Evolutionary conservation across 495 filamentous ascomycete species (phyloP), one percentile per base, ranked within the genome.

Genomic region (Gamarada debralockiae): DNA sequence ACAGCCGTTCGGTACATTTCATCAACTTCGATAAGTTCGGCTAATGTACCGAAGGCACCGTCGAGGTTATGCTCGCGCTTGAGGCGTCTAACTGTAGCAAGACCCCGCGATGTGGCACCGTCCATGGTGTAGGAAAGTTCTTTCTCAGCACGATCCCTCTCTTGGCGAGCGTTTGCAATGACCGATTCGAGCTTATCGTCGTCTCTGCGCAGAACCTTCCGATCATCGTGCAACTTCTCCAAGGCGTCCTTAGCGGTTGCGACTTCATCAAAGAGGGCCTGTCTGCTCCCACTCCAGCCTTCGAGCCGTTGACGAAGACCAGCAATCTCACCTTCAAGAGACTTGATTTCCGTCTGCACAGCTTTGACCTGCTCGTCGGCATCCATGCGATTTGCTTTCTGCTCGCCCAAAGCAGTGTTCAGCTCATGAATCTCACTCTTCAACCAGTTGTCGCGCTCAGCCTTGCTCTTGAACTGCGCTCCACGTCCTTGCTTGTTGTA

Each of bases 401-500:
- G 85, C n/a, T 80, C 82, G 2, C 83, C 81, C 24, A 96, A 65
- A 3, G 85, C 84, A 22, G 76, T 73, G 54, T 89, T 86, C 45
- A 87, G 84, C n/a, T 91, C 86, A 38, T 88, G 77, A 57, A 97
- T 85, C 64, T 96, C 85, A 39, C 81, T 78, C 45, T 83, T 81
- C 17, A 99, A 73, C 76, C 79, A 96, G 34, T 80, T 80, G 63
- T 99, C 95, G 2, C 93, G 84, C 60, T 97, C 90, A 2, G 78
- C 80, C 68, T 95, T 96, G 62, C 79, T 92, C 62, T 80, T 86
- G 70, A 95, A 97, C 50, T 88, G 86, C 25, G 85, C 83, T 63
- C 86, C 90, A n/a, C 92, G 84, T 34, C 89, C 88, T 68, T 97
- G 95, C 67, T 99, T 99, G 43, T 87, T 89, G 60, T 96, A 91